Conservation (phyloP, 345 rosid species). For the Schrenkiella parvula region DNA sequence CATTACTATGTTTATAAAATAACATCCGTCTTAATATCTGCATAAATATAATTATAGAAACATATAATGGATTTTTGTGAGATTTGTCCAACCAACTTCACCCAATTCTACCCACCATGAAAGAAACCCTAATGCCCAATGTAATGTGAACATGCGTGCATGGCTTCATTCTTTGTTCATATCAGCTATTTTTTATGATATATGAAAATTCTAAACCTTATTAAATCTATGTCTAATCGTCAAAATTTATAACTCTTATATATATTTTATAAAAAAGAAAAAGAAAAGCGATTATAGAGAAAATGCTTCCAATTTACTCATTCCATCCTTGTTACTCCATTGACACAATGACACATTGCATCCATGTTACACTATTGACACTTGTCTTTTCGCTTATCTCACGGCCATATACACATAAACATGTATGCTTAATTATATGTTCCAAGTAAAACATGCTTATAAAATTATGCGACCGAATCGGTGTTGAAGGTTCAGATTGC, state of each 20-base stretch:
- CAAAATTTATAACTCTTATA: neutral
- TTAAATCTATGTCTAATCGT: neutral
- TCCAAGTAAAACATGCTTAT: neutral
- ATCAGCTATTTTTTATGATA: neutral
- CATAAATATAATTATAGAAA: conserved; percentile 18
- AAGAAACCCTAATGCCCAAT: conserved; percentile 38
- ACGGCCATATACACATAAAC: neutral
- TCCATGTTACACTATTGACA: conserved; percentile 8
- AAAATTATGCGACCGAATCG: neutral
- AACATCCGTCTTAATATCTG: conserved; percentile 23
- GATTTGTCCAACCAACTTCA: conserved; percentile 88
- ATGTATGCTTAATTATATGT: neutral
- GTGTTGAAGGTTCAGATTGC: neutral
- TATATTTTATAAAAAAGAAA: too few species aligned
- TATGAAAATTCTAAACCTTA: neutral
- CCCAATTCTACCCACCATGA: conserved; percentile 87
- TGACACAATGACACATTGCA: conserved; percentile 10
- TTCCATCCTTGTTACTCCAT: neutral
- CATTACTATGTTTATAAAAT: conserved; percentile 16
- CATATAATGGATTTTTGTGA: conserved; percentile 24
- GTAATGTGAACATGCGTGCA: conserved; percentile 36
- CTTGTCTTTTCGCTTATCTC: conserved; percentile 10
- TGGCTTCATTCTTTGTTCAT: conserved; percentile 4
- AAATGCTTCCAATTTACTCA: neutral
- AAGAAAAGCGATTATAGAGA: neutral